Percentiles rank a stretch among this genome's conserved stretches.
Evolutionary conservation across 306 rosid genomes (phyloP).

Genomic region (Vicia villosa): DNA sequence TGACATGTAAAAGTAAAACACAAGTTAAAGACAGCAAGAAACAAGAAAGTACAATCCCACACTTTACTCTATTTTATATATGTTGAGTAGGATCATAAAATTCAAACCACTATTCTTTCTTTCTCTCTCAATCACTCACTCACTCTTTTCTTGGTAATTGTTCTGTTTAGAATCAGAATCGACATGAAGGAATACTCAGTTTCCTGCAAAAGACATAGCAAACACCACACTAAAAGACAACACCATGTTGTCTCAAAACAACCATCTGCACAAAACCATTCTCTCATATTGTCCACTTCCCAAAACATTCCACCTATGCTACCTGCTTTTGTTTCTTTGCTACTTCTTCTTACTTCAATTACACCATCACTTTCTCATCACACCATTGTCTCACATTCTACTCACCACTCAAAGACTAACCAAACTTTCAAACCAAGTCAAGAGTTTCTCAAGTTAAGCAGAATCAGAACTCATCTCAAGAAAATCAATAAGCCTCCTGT

Average conservation of each 20-base stretch:
- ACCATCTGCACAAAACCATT: slow-evolving; percentile 49
- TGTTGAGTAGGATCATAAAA: slow-evolving; percentile 29
- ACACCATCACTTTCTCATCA: slow-evolving; percentile 50
- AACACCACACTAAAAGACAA: slow-evolving; percentile 67
- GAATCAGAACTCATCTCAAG: slow-evolving; percentile 49
- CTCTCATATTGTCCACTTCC: slow-evolving; percentile 49
- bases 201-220: slow-evolving; percentile 56
- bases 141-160: slow-evolving; percentile 41
- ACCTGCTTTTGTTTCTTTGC: slow-evolving; percentile 58
- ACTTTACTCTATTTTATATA: slow-evolving; percentile 35
- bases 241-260: slow-evolving; percentile 45
- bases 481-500: slow-evolving; percentile 81
- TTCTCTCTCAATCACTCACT: slow-evolving; percentile 28
- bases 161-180: slow-evolving; percentile 65
- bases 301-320: slow-evolving; percentile 37
- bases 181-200: slow-evolving; percentile 63
- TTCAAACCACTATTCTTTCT: slow-evolving; percentile 36
- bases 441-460: slow-evolving; percentile 51
- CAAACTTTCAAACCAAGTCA: slow-evolving; percentile 51
- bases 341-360: slow-evolving; percentile 55
- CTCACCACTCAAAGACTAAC: slow-evolving; percentile 41
- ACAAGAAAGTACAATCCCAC: neutral
- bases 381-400: slow-evolving; percentile 42
- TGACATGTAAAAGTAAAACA: no score
- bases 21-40: no score